These are phyloP conservation scores for Mallotus nudiflorus DNA, from an alignment of 345 rosid genomes.

Conservation along the genomic window DNA sequence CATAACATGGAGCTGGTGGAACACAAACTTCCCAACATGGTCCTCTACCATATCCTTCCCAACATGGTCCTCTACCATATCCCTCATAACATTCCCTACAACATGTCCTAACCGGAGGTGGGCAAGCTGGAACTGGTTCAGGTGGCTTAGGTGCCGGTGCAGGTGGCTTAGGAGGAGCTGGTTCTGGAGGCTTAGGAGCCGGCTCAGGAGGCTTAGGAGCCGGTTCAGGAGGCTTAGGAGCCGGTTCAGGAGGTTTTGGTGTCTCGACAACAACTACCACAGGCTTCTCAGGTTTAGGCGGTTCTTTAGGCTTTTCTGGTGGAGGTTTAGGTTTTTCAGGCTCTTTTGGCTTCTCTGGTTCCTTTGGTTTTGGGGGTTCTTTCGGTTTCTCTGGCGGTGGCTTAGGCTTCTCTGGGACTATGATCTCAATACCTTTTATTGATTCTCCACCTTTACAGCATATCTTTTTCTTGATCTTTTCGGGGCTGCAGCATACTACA, in stretches of 20 bases:
- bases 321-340: neutral
- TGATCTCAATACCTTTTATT: conserved; percentile 55
- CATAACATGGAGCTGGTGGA: conserved; percentile 13
- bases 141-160: conserved; percentile 4
- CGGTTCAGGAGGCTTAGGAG: neutral
- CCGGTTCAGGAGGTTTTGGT: neutral
- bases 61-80: conserved; percentile 17
- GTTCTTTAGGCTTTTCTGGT: neutral
- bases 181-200: neutral
- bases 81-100: conserved; percentile 23
- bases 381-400: neutral
- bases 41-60: neutral
- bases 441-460: conserved; percentile 55
- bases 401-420: conserved; percentile 28
- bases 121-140: neutral
- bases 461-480: conserved; percentile 56
- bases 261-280: neutral
- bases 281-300: too few relatives aligned
- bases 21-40: conserved; percentile 18
- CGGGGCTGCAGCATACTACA: conserved; percentile 80
- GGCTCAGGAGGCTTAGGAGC: neutral
- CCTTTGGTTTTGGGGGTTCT: neutral
- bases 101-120: conserved; percentile 4
- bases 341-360: conserved; percentile 6
- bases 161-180: neutral